Conservation (phyloP, 495 filamentous ascomycete species). For the Hyaloscypha variabilis region DNA sequence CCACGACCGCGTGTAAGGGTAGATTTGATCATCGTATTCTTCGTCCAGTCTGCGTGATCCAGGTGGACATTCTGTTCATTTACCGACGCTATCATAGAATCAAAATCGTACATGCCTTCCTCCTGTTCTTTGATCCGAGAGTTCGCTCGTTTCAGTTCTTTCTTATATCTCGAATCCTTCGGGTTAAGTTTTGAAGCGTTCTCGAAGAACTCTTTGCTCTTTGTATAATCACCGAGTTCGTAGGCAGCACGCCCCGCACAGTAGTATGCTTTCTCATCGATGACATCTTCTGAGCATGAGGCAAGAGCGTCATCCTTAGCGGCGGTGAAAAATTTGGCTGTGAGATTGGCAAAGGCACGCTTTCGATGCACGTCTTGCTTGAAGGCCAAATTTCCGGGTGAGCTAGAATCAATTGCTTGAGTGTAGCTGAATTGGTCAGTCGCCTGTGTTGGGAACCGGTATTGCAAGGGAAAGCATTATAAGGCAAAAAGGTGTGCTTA, state of each 20-base stretch:
- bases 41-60: constrained; percentile 50
- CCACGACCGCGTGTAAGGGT: constrained; percentile 37
- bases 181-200: constrained; percentile 41
- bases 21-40: constrained; percentile 29
- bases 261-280: constrained; percentile 49
- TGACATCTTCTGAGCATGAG: constrained; percentile 28
- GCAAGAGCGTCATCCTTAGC: constrained; percentile 47
- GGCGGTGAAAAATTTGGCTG: constrained; percentile 47
- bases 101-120: constrained; percentile 48
- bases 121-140: constrained; percentile 38
- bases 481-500: neutral
- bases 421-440: constrained; percentile 21
- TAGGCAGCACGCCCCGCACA: constrained; percentile 51
- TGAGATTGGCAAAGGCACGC: constrained; percentile 48
- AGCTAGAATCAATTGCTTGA: constrained; percentile 26
- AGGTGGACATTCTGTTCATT: constrained; percentile 38
- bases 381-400: constrained; percentile 18
- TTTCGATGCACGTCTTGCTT: constrained; percentile 40
- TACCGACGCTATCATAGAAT: constrained; percentile 40
- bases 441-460: too few relatives aligned
- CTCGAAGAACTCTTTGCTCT: constrained; percentile 31
- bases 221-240: constrained; percentile 40
- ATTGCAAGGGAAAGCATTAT: neutral
- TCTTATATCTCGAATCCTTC: constrained; percentile 32
- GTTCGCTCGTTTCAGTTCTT: constrained; percentile 36